These are phyloP conservation scores for Croton laevigatus DNA, from an alignment of 441 rosid genomes.

Conservation along the genomic window DNA sequence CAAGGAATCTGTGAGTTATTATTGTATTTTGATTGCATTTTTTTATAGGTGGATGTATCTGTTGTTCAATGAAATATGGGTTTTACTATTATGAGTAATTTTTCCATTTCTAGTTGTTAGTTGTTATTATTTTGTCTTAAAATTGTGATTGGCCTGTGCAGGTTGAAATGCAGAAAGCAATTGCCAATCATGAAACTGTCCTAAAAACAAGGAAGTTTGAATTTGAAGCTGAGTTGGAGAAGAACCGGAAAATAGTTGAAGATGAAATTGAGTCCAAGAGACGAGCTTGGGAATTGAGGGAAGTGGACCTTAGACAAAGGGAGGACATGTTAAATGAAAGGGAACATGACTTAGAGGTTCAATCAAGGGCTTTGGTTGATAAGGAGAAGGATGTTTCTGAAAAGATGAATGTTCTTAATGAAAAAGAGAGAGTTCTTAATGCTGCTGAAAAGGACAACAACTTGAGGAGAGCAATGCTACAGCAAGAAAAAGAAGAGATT, in stretches of 20 bases:
- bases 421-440: slow-evolving; percentile 52
- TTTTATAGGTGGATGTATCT: not conserved
- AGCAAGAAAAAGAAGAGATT: slow-evolving; percentile 59
- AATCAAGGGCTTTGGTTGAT: slow-evolving; percentile 49
- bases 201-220: slow-evolving; percentile 59
- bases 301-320: slow-evolving; percentile 66
- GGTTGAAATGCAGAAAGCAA: slow-evolving; percentile 61
- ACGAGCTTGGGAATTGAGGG: slow-evolving; percentile 87
- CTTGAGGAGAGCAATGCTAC: slow-evolving; percentile 39
- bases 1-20: slow-evolving; percentile 71
- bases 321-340: slow-evolving; percentile 65
- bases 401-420: slow-evolving; percentile 46
- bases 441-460: slow-evolving; percentile 49
- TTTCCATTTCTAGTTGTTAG: no score
- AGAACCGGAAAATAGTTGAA: slow-evolving; percentile 56
- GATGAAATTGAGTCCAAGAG: slow-evolving; percentile 79
- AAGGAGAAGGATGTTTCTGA: slow-evolving; percentile 72
- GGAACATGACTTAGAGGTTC: slow-evolving; percentile 79
- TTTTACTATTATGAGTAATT: not conserved
- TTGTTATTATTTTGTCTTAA: not conserved
- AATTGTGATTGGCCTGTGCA: slow-evolving; percentile 32
- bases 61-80: not conserved
- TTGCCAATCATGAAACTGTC: slow-evolving; percentile 59
- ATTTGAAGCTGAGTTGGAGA: slow-evolving; percentile 76
- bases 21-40: slow-evolving; percentile 1